Evolutionary conservation across 1,284 basidiomycete species (phyloP).

Genomic region (Naganishia liquefaciens): DNA sequence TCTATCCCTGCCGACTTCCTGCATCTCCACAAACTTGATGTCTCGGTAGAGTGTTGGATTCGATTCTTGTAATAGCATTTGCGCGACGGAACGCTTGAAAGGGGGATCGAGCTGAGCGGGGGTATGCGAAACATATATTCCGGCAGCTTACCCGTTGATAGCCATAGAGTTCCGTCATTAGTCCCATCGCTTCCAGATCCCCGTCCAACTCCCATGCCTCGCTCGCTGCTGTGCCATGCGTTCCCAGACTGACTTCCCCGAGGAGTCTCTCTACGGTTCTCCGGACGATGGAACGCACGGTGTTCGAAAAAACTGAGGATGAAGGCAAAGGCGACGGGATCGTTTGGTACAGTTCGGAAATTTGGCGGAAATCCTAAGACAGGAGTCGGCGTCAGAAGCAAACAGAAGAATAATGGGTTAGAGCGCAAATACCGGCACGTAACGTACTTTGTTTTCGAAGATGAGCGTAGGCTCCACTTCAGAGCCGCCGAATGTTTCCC

Average conservation of each 20-base stretch:
- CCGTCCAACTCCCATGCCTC: not conserved
- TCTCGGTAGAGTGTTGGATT: slow-evolving; percentile 42
- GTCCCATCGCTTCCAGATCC: slow-evolving; percentile 32
- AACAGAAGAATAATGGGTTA: too few species aligned
- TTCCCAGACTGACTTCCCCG: too few species aligned
- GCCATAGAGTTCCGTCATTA: slow-evolving; percentile 42
- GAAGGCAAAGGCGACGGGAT: slow-evolving; percentile 17
- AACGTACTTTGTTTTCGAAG: slow-evolving; percentile 6
- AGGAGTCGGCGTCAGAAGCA: not conserved
- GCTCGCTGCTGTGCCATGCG: not conserved
- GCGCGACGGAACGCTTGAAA: slow-evolving; percentile 20
- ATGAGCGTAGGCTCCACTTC: not conserved
- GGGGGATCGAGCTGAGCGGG: not conserved
- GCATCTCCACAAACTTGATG: slow-evolving; percentile 31
- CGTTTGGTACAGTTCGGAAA: slow-evolving; percentile 18
- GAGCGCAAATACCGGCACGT: not conserved
- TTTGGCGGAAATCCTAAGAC: slow-evolving; percentile 15
- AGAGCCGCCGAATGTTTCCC: not conserved
- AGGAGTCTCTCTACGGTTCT: not conserved
- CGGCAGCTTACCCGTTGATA: slow-evolving; percentile 47
- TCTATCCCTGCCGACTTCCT: slow-evolving; percentile 26
- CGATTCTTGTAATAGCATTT: slow-evolving; percentile 45
- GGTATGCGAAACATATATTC: not conserved
- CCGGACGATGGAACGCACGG: not conserved
- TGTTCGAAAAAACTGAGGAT: not conserved